Conservation (phyloP, 306 rosid genomes). For the Cucumis melo region DNA sequence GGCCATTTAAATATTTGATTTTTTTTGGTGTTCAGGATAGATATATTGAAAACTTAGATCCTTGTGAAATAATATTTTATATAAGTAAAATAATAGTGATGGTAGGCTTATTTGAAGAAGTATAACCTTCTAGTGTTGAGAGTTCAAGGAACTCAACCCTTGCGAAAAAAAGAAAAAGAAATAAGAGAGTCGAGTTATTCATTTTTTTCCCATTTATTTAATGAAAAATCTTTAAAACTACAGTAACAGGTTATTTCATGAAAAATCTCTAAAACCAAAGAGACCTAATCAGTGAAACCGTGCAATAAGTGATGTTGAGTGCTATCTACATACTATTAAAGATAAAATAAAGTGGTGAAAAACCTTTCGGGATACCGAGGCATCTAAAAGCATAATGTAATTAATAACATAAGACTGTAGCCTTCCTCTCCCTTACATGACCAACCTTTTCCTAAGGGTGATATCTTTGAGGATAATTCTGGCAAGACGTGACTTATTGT, state of each 20-base stretch:
- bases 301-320: neutral
- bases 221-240: neutral
- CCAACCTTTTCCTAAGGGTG: neutral
- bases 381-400: neutral
- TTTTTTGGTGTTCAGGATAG: neutral
- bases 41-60: neutral
- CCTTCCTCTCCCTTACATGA: neutral
- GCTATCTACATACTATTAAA: neutral
- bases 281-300: neutral
- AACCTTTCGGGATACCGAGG: neutral
- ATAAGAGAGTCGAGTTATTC: neutral
- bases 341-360: neutral
- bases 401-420: neutral
- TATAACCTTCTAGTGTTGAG: neutral
- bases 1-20: neutral
- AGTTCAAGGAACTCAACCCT: neutral
- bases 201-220: neutral
- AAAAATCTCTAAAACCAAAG: neutral
- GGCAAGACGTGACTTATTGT: neutral
- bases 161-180: neutral
- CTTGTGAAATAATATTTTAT: neutral
- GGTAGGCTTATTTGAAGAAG: neutral
- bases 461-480: neutral
- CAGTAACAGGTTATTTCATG: neutral
- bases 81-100: neutral